phyloP scores from a whole-genome alignment of 192 early-diverging fungal species.

The Coemansia aciculifera region DNA sequence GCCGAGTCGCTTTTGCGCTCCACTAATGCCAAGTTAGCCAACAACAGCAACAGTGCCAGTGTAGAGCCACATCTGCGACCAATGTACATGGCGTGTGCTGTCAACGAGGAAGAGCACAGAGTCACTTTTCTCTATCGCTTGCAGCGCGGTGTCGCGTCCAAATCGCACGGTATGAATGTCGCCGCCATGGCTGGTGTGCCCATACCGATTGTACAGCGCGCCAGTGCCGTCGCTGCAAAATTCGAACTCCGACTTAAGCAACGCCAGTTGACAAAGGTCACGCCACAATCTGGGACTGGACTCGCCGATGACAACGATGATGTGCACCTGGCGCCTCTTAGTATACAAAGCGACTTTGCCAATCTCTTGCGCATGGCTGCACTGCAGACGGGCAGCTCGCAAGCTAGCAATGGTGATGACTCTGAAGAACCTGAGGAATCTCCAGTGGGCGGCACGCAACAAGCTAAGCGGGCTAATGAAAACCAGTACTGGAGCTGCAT shows the following conservation, averaged over 20 bases:
- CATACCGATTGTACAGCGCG: constrained; percentile 64
- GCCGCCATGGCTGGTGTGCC: constrained; percentile 96
- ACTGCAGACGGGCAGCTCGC: not conserved
- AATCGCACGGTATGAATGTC: constrained; percentile 98
- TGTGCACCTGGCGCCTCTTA: constrained; percentile 25
- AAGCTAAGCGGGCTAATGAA: constrained; percentile 36
- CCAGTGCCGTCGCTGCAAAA: constrained; percentile 66
- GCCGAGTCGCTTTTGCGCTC: constrained; percentile 75
- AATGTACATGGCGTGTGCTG: constrained; percentile 86
- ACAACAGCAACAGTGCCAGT: not conserved
- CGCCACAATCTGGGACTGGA: not conserved
- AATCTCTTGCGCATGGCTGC: constrained; percentile 50
- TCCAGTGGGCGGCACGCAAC: constrained; percentile 28
- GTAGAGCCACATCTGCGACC: constrained; percentile 71
- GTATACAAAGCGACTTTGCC: constrained; percentile 55
- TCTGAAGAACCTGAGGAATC: constrained; percentile 9
- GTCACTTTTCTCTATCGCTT: constrained; percentile 96
- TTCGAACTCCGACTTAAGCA: constrained; percentile 65
- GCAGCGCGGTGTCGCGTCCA: constrained; percentile 78
- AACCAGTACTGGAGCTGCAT: constrained; percentile 59
- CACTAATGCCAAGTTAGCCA: not conserved
- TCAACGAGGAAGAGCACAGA: constrained; percentile 78
- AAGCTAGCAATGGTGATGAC: not conserved
- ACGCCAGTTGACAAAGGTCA: constrained; percentile 6
- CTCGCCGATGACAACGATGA: not conserved